These are phyloP conservation scores for Nothopassalora personata DNA, from an alignment of 2,329 filamentous ascomycete genomes.

Conservation along the genomic window DNA sequence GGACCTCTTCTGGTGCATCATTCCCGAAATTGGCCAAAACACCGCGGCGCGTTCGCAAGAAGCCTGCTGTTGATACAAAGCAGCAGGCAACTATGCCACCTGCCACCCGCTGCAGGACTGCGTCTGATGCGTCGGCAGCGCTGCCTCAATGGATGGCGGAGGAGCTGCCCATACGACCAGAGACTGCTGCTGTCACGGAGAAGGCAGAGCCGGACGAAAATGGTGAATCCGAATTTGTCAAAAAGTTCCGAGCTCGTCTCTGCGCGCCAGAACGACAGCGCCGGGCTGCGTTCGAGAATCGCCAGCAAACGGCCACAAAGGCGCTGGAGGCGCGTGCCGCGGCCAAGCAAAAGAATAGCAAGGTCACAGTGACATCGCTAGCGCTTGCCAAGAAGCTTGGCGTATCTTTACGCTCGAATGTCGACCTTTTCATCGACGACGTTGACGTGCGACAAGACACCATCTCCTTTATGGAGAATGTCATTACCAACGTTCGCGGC, in stretches of 20 bases:
- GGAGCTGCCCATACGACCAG: neutral
- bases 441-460: neutral
- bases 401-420: neutral
- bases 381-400: neutral
- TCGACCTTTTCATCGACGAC: constrained; percentile 4
- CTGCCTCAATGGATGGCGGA: neutral
- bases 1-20: neutral
- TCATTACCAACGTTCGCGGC: neutral
- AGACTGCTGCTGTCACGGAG: neutral
- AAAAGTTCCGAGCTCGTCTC: neutral
- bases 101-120: neutral
- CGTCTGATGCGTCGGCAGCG: neutral
- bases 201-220: neutral
- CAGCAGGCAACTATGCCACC: neutral
- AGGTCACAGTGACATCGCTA: neutral
- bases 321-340: neutral
- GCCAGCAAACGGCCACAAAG: neutral
- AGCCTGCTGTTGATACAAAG: neutral
- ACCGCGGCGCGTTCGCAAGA: neutral
- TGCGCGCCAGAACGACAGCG: neutral
- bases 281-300: neutral
- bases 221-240: neutral
- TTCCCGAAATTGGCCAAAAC: neutral
- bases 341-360: neutral
- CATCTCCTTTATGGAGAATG: neutral